phyloP scores from a whole-genome alignment of 495 filamentous ascomycete species.

The Penicillium roqueforti region DNA sequence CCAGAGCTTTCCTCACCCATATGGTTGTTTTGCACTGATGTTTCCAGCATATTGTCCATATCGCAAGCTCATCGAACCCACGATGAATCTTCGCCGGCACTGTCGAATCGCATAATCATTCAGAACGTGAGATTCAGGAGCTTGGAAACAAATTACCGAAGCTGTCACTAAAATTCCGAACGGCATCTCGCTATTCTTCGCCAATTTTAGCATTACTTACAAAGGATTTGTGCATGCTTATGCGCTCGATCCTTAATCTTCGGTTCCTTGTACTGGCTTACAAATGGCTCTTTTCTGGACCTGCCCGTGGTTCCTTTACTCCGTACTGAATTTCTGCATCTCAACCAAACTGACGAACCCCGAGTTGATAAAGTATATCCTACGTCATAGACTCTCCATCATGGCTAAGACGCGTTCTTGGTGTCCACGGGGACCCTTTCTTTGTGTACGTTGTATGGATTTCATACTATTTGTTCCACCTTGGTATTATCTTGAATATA shows the following conservation, averaged over 20 bases:
- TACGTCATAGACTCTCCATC: neutral
- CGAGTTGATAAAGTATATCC: neutral
- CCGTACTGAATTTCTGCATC: neutral
- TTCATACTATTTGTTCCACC: too few species aligned
- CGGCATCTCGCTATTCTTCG: neutral
- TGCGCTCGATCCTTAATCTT: neutral
- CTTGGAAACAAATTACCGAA: neutral
- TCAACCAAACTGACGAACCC: neutral
- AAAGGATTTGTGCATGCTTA: neutral
- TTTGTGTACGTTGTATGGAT: neutral
- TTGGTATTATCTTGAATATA: too few species aligned
- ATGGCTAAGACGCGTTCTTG: neutral
- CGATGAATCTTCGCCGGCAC: neutral
- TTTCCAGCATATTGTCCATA: neutral
- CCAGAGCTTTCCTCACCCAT: neutral
- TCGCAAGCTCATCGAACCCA: neutral
- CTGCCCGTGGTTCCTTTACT: neutral
- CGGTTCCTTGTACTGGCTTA: neutral
- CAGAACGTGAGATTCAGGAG: neutral
- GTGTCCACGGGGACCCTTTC: neutral
- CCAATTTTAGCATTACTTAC: neutral
- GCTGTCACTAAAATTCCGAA: neutral
- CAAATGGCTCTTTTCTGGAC: neutral
- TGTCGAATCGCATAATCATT: neutral
- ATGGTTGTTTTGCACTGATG: too few species aligned